Base-by-base conservation (phyloP, 2,329 filamentous ascomycete species). In the Nemania serpens region DNA sequence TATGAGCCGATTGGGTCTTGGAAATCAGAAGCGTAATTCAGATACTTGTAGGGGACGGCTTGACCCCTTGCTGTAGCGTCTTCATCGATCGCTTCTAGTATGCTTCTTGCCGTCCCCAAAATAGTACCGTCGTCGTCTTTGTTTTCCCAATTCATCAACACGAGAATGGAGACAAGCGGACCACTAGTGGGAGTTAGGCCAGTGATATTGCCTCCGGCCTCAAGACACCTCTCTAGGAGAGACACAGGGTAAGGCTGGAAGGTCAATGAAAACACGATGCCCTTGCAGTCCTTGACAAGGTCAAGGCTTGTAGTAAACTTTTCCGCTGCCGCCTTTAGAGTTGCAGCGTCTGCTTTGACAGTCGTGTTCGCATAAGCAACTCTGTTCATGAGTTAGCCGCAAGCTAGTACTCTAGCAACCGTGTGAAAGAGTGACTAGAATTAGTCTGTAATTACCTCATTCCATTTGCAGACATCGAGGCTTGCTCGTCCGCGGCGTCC, bases 11-110 rank as follows among this genome's bases (percentile, higher is more conserved):
- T 47, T 5, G 52, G 59, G 34, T 68, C 60, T 47, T 70, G 68
- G 13, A 45, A 59, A 12, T 29, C 59, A 22, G 29, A 53, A 2
- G 69, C 53, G 43, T 70, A 69, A 56, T 69, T 69, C 34, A 71
- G 48, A 43, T 64, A 68, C 18, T 37, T 53, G 51, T 55, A 68
- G 5, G 33, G 20, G 5, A 67, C 17, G 18, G 18, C 9, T 22
- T 49, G 17, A 6, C 41, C 51, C 11, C 53, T 55, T 13, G 43
- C 10, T 2, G 12, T 6, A 4, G 65, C 61, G 0, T 63, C 61
- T 9, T 57, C 4, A 11, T 58, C 37, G 4, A 66, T 64, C 34
- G 46, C 48, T 6, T 56, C 57, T 2, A 63, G 33, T 15, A 34
- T 41, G 4, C 6, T 52, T 13, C 41, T 54, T 13, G 57, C 33